A percentile compares a stretch with the other conserved stretches of the same genome.
These are phyloP conservation scores for Plasmodium cynomolgi DNA, from an alignment of 169 alveolate species.

Conservation along the genomic window DNA sequence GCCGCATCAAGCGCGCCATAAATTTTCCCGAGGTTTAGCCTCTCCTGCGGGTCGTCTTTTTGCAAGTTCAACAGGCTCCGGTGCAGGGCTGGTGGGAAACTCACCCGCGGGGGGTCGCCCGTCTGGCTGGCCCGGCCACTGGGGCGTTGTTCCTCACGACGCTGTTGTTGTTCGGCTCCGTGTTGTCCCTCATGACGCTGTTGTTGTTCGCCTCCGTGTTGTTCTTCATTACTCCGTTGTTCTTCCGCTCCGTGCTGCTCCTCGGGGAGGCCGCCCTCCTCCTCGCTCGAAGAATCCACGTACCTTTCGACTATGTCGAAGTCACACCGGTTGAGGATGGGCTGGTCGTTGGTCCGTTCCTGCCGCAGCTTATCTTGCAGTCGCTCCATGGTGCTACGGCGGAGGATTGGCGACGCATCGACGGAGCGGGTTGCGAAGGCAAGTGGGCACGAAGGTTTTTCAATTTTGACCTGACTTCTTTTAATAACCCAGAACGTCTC, in stretches of 20 bases:
- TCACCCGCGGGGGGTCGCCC: neutral
- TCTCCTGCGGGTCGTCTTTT: slow-evolving; percentile 30
- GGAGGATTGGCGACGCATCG: neutral
- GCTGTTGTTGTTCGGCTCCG: neutral
- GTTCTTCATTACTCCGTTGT: no score
- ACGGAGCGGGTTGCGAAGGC: neutral
- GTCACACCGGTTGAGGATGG: slow-evolving; percentile 39
- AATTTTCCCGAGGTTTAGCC: slow-evolving; percentile 5
- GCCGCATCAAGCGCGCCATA: neutral
- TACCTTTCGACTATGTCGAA: slow-evolving; percentile 55
- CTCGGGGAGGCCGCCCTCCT: neutral
- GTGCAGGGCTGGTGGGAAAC: slow-evolving; percentile 68
- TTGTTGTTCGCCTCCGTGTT: neutral
- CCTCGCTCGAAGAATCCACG: slow-evolving; percentile 43
- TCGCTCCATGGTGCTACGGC: neutral
- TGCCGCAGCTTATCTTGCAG: slow-evolving; percentile 63
- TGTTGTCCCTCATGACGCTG: neutral
- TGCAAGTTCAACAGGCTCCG: slow-evolving; percentile 55
- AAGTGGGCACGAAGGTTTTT: neutral
- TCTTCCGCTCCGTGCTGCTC: neutral
- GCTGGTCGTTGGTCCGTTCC: slow-evolving; percentile 41
- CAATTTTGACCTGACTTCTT: neutral
- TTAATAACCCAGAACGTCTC: neutral
- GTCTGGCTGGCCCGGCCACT: neutral
- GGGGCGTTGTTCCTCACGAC: neutral